Conservation (phyloP, 1,139 yeast genomes). For the Hyphopichia fennica region DNA sequence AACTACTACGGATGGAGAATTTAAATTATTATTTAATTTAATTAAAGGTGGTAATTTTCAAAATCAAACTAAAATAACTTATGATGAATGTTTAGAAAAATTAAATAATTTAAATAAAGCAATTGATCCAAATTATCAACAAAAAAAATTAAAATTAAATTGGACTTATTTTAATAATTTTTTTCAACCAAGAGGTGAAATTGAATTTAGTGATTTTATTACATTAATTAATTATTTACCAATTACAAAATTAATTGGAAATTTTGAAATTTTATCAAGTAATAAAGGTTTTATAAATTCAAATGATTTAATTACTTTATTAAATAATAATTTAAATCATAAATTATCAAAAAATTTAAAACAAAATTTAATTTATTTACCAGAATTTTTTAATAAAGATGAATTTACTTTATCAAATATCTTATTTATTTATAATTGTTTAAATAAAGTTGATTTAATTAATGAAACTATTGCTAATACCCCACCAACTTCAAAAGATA, state of each 20-base stretch:
- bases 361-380: constrained; percentile 32
- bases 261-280: constrained; percentile 41
- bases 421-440: constrained; percentile 43
- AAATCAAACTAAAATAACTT: constrained; percentile 23
- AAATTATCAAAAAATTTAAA: constrained; percentile 42
- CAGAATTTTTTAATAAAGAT: constrained; percentile 37
- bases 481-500: constrained; percentile 46
- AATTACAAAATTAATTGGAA: constrained; percentile 47
- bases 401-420: constrained; percentile 43
- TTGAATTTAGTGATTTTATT: constrained; percentile 42
- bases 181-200: constrained; percentile 42
- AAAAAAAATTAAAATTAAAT: constrained; percentile 42
- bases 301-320: constrained; percentile 34
- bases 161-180: constrained; percentile 46
- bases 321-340: constrained; percentile 42
- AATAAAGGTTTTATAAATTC: constrained; percentile 32
- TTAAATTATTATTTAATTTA: constrained; percentile 54
- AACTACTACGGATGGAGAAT: constrained; percentile 57
- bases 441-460: constrained; percentile 48
- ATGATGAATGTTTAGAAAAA: constrained; percentile 39
- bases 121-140: constrained; percentile 45
- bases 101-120: constrained; percentile 42
- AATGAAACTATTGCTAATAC: constrained; percentile 63
- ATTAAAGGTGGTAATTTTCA: constrained; percentile 35
- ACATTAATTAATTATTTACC: constrained; percentile 46